A percentile compares a stretch with the other conserved stretches of the same genome.
phyloP scores from a whole-genome alignment of 2,329 filamentous ascomycete genomes.

The Leptodontidium sp. region DNA sequence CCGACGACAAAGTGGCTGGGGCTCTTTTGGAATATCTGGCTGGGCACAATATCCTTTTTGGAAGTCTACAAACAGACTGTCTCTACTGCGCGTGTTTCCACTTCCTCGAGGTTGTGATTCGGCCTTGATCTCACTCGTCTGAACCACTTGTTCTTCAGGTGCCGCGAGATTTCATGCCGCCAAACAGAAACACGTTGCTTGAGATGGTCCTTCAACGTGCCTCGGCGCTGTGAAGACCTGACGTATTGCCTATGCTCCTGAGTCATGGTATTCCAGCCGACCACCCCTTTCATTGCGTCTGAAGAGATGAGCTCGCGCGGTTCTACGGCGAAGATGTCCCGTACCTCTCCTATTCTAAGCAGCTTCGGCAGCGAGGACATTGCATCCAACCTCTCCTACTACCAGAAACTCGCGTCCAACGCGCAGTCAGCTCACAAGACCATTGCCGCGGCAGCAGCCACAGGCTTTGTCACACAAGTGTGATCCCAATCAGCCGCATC shows the following conservation, averaged over 20 bases:
- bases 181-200: slow-evolving; percentile 49
- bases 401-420: slow-evolving; percentile 41
- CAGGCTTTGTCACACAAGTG: slow-evolving; percentile 53
- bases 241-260: slow-evolving; percentile 45
- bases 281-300: slow-evolving; percentile 29
- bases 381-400: slow-evolving; percentile 53
- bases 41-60: slow-evolving; percentile 45
- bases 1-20: slow-evolving; percentile 34
- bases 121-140: slow-evolving; percentile 59
- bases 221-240: slow-evolving; percentile 36
- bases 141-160: slow-evolving; percentile 56
- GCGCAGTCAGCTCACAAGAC: slow-evolving; percentile 53
- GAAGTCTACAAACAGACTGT: slow-evolving; percentile 47
- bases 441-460: slow-evolving; percentile 62
- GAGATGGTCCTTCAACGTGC: slow-evolving; percentile 39
- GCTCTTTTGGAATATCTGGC: slow-evolving; percentile 33
- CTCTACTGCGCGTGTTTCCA: slow-evolving; percentile 41
- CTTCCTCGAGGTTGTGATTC: slow-evolving; percentile 37
- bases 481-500: slow-evolving; percentile 70
- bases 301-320: slow-evolving; percentile 43
- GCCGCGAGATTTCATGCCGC: slow-evolving; percentile 63
- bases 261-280: slow-evolving; percentile 33
- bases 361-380: slow-evolving; percentile 45
- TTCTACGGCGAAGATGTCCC: slow-evolving; percentile 53
- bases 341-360: slow-evolving; percentile 53